Evolutionary conservation across 2,329 filamentous ascomycete species (phyloP).

Genomic region (Venturia pyrina): DNA sequence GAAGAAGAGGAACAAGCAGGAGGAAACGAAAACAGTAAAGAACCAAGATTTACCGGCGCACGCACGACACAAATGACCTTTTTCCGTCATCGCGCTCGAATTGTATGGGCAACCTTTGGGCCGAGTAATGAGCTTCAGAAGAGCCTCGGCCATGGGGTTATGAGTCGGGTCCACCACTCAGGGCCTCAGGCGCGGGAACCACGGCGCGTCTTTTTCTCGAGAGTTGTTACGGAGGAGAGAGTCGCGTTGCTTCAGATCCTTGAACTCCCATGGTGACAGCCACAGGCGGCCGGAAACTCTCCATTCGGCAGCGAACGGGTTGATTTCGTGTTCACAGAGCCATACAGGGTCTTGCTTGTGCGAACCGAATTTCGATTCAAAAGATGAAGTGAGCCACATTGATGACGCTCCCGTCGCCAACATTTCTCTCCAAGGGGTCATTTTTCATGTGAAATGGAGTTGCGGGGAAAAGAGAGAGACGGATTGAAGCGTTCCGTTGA

Average conservation of each 20-base stretch:
- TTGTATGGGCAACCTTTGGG: slow-evolving; percentile 4
- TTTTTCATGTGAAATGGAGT: neutral
- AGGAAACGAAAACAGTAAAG: neutral
- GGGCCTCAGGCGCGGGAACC: neutral
- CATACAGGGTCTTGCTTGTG: neutral
- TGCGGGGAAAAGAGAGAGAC: neutral
- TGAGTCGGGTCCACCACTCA: neutral
- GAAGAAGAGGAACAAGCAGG: neutral
- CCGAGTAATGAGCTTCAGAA: neutral
- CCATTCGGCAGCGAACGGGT: too few species aligned
- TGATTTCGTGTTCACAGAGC: neutral
- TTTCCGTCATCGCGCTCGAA: slow-evolving; percentile 5
- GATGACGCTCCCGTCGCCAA: neutral
- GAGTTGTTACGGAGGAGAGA: neutral
- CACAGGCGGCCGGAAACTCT: neutral
- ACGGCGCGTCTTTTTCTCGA: slow-evolving; percentile 5
- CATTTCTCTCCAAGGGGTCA: neutral
- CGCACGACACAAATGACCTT: slow-evolving; percentile 8
- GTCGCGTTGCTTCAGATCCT: neutral
- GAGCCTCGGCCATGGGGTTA: slow-evolving; percentile 5
- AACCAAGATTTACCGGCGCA: slow-evolving; percentile 1
- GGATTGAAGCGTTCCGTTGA: neutral
- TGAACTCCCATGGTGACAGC: neutral
- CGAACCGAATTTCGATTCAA: neutral
- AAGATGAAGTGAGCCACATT: neutral